Percentiles rank a stretch among this genome's conserved stretches.
phyloP scores from a whole-genome alignment of 139 green algal species.

The Chloropicon primus region DNA sequence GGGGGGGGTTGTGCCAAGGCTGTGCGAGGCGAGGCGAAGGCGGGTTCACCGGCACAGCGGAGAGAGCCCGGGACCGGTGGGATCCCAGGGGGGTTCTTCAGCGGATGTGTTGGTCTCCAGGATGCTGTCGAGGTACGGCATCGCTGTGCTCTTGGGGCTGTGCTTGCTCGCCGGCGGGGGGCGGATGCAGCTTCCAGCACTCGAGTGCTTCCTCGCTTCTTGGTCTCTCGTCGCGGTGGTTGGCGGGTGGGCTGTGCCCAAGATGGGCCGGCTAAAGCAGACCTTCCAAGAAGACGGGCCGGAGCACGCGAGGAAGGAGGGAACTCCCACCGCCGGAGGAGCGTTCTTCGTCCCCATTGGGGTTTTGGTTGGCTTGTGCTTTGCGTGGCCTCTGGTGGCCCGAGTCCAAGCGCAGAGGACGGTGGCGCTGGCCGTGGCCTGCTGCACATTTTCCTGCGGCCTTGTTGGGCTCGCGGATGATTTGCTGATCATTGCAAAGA shows the following conservation, averaged over 20 bases:
- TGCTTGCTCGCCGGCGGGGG: no score
- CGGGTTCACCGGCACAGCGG: no score
- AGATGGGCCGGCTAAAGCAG: slow-evolving; percentile 5
- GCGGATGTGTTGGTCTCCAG: no score
- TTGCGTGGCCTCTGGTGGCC: neutral
- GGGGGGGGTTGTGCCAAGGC: no score
- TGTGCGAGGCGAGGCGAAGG: no score
- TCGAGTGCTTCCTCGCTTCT: neutral
- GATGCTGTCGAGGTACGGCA: no score
- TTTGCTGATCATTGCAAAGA: slow-evolving; percentile 3
- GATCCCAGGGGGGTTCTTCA: no score
- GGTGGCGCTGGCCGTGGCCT: neutral
- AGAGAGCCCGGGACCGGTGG: no score
- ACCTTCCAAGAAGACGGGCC: slow-evolving; percentile 20
- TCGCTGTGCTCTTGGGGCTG: no score
- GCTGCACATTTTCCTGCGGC: slow-evolving; percentile 8
- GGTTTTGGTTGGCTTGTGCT: slow-evolving; percentile 8
- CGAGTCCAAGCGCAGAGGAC: neutral
- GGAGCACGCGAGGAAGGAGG: slow-evolving; percentile 17
- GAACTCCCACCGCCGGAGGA: slow-evolving; percentile 28
- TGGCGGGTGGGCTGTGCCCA: neutral
- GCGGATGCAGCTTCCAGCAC: no score
- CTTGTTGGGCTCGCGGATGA: slow-evolving; percentile 21
- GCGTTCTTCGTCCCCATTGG: slow-evolving; percentile 23
- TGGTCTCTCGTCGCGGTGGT: neutral